A percentile compares a stretch with the other conserved stretches of the same genome.
Evolutionary conservation across 805 yeast genomes (phyloP).

Genomic region (Suhomyces prunicola): DNA sequence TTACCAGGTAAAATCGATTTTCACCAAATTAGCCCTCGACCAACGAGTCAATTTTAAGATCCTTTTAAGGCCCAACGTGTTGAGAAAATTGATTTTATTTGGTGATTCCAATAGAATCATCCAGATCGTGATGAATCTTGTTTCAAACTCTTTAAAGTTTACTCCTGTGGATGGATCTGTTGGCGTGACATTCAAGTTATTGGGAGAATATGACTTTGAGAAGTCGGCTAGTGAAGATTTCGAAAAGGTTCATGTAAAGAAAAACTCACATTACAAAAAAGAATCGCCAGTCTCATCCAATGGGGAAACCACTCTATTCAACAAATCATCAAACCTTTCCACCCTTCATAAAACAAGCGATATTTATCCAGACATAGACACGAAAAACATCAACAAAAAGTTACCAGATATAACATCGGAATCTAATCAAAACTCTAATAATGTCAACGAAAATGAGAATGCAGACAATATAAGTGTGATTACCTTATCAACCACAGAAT

Average conservation of each 20-base stretch:
- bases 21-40: constrained; percentile 73
- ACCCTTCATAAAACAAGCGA: neutral
- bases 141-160: constrained; percentile 86
- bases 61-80: constrained; percentile 56
- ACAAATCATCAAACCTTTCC: neutral
- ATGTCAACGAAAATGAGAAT: neutral
- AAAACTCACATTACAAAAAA: constrained; percentile 14
- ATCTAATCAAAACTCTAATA: neutral
- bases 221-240: constrained; percentile 41
- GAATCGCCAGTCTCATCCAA: neutral
- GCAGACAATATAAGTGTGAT: constrained; percentile 26
- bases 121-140: constrained; percentile 89
- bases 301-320: neutral
- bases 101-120: constrained; percentile 91
- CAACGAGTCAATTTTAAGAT: constrained; percentile 69
- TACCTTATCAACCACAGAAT: constrained; percentile 38
- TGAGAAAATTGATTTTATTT: constrained; percentile 61
- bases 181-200: constrained; percentile 54
- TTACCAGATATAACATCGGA: neutral
- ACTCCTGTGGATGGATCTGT: constrained; percentile 89
- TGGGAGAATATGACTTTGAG: constrained; percentile 65
- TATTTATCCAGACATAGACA: neutral
- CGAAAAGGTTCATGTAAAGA: constrained; percentile 43
- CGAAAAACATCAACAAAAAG: neutral
- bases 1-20: constrained; percentile 80